A percentile compares a stretch with the other conserved stretches of the same genome.
Conservation (phyloP, 768 basidiomycete genomes). For the Panaeolus cyanescens region DNA sequence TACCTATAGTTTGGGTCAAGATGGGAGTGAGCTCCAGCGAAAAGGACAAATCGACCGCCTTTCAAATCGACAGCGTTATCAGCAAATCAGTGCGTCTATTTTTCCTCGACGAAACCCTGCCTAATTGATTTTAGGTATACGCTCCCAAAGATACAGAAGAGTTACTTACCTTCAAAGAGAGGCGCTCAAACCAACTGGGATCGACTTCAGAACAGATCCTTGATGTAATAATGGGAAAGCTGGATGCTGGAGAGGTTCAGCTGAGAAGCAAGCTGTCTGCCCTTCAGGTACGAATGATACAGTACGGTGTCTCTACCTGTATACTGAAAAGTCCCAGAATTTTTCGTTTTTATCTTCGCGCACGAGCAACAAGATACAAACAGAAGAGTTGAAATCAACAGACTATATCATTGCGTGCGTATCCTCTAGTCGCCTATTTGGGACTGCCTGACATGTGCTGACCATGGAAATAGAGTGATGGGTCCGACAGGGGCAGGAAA, state of each 20-base stretch:
- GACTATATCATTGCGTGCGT: constrained; percentile 9
- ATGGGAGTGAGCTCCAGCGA: background rate
- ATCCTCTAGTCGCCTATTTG: background rate
- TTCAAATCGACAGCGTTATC: background rate
- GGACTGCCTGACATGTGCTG: background rate
- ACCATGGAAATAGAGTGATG: constrained; percentile 7
- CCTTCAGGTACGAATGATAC: background rate
- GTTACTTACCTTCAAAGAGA: background rate
- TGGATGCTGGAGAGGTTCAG: background rate
- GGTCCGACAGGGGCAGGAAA: constrained; percentile 14
- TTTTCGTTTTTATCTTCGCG: background rate
- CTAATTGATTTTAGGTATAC: background rate
- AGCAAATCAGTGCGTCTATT: background rate
- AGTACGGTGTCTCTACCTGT: no score
- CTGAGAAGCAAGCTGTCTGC: background rate
- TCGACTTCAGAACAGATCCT: background rate
- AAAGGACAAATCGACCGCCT: background rate
- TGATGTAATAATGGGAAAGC: background rate
- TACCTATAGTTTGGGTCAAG: background rate
- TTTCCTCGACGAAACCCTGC: background rate
- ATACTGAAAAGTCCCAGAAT: no score
- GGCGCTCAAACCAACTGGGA: background rate
- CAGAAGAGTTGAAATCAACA: background rate
- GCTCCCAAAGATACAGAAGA: background rate
- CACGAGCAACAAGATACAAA: background rate